phyloP scores from a whole-genome alignment of 805 yeast species.

The Candida manassasensis region DNA sequence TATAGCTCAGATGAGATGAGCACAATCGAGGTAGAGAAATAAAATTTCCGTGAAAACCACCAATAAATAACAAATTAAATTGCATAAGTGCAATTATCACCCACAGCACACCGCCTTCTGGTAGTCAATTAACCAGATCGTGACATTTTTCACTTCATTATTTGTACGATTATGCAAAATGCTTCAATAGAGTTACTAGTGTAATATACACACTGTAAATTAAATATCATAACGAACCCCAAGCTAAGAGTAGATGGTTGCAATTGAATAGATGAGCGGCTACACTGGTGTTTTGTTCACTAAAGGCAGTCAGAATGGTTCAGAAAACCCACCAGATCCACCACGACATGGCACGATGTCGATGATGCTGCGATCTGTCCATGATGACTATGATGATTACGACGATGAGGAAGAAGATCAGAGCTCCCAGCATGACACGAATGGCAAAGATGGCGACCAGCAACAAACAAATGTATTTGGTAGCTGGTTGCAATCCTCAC shows the following conservation, averaged over 20 bases:
- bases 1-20: conserved; percentile 14
- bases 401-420: conserved; percentile 14
- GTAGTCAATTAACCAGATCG: too few relatives aligned
- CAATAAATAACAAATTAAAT: not conserved
- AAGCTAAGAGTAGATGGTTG: too few relatives aligned
- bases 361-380: conserved; percentile 11
- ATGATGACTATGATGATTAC: conserved; percentile 18
- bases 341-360: not conserved
- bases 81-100: not conserved
- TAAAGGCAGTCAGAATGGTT: not conserved
- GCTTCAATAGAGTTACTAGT: too few relatives aligned
- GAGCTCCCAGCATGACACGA: not conserved
- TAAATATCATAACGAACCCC: too few relatives aligned
- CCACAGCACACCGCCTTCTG: too few relatives aligned
- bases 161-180: too few relatives aligned
- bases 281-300: conserved; percentile 6
- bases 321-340: not conserved
- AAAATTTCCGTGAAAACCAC: too few relatives aligned
- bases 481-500: not conserved
- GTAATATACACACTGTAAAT: too few relatives aligned
- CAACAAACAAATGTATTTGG: not conserved
- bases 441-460: not conserved
- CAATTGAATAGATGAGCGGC: conserved; percentile 1
- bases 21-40: too few relatives aligned
- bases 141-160: too few relatives aligned